Percentiles rank a stretch among this genome's conserved stretches.
These are phyloP conservation scores for Wolfiporia cocos DNA, from an alignment of 1,284 basidiomycete species.

Conservation along the genomic window DNA sequence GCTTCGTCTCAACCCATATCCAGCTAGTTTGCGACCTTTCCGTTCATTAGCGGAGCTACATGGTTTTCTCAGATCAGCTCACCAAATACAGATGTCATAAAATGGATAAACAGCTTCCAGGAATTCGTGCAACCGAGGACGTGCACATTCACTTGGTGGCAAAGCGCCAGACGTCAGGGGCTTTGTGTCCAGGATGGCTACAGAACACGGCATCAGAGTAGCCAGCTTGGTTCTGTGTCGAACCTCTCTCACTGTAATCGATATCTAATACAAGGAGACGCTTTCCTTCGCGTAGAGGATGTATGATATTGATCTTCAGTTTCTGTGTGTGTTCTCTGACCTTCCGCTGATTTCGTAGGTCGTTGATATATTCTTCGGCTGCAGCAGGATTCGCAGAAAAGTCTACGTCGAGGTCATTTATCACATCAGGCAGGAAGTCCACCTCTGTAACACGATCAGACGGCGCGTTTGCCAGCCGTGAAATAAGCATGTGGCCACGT, in stretches of 20 bases:
- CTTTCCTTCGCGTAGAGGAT: conserved; percentile 72
- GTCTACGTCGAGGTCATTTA: conserved; percentile 79
- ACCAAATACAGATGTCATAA: conserved; percentile 88
- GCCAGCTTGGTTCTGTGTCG: background rate
- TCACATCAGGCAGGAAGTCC: conserved; percentile 61
- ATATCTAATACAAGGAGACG: conserved; percentile 82
- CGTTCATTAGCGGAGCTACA: background rate
- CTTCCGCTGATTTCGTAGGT: conserved; percentile 75
- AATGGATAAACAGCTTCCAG: conserved; percentile 71
- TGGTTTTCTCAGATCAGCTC: conserved; percentile 4
- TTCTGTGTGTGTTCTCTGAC: conserved; percentile 67
- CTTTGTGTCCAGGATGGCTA: conserved; percentile 78
- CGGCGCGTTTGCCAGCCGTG: conserved; percentile 2
- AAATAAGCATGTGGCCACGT: conserved; percentile 9
- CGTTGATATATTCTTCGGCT: conserved; percentile 56
- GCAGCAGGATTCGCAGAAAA: conserved; percentile 57
- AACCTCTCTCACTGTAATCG: conserved; percentile 67
- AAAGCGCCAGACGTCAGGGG: conserved; percentile 73
- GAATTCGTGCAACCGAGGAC: conserved; percentile 83
- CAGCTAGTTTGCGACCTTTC: conserved; percentile 79
- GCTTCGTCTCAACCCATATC: conserved; percentile 90
- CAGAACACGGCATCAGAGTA: background rate
- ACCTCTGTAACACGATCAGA: conserved; percentile 37
- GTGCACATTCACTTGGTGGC: conserved; percentile 74
- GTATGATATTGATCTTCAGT: conserved; percentile 67